Evolutionary conservation across 768 basidiomycete species (phyloP), one percentile per base, ranked within the genome.

Genomic region (Infundibulicybe gibba): DNA sequence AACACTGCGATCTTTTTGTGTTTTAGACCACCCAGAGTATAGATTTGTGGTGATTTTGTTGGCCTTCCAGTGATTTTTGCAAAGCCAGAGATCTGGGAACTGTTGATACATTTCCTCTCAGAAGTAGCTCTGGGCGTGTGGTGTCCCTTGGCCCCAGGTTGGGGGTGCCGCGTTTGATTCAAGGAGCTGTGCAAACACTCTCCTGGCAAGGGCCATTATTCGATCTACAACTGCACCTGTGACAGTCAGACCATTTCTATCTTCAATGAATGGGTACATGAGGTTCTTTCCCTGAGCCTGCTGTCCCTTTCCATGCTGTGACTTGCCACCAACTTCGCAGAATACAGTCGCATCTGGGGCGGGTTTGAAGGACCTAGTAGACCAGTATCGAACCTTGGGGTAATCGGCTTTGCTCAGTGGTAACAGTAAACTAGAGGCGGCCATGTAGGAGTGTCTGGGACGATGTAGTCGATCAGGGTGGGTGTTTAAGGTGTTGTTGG

Each of bases 11-110:
- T 8, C 3, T 40, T 41, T 41, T 3, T 20, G 40, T 2, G 21
- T 12, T 31, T 14, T 19, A 10, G 47, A 37, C 57, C 57, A 59
- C 3, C 49, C 52, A 14, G 57, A 45, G 40, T 59, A 59, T 33
- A 48, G 48, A 30, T 47, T 43, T 5, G 48, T 56, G 17, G 51
- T 50, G 9, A 54, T 39, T 40, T 44, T 43, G 21, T 54, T 45
- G 1, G 48, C 49, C 49, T 59, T 59, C 58, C 55, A 59, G 32
- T 54, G 52, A 16, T 47, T 42, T 20, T 56, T 47, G 43, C 58
- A 59, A 6, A 48, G 40, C 5, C 44, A 47, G n/a, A 59, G 45
- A 44, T 59, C 58, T 1, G 44, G 51, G 33, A 51, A 57, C 16
- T 38, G 32, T 19, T 6, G 35, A 21, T 32, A 32, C 51, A 59